These are phyloP conservation scores for Cercophora scortea DNA, from an alignment of 495 filamentous ascomycete genomes.

Conservation along the genomic window DNA sequence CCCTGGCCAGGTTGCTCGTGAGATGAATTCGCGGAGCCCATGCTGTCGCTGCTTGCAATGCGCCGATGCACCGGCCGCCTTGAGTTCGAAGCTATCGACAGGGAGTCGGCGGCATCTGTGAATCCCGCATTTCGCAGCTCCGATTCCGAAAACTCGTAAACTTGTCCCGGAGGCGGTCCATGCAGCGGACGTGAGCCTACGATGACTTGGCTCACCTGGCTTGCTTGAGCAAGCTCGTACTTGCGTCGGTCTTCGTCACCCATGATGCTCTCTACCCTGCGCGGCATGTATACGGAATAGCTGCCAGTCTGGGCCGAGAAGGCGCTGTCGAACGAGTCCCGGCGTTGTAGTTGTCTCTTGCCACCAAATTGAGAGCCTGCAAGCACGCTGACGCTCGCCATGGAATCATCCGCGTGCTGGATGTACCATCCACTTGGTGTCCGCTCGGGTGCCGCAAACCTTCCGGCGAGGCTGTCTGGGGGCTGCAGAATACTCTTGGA, in stretches of 20 bases:
- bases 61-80: constrained; percentile 17
- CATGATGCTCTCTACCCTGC: constrained; percentile 77
- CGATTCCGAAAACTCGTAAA: constrained; percentile 46
- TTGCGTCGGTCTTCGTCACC: constrained; percentile 68
- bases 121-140: constrained; percentile 40
- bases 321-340: constrained; percentile 65
- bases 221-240: constrained; percentile 59
- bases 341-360: constrained; percentile 43
- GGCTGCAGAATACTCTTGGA: constrained; percentile 57
- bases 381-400: constrained; percentile 39
- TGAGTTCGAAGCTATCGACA: not conserved
- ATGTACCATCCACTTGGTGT: constrained; percentile 53
- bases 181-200: constrained; percentile 46
- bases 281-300: constrained; percentile 64
- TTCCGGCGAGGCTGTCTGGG: constrained; percentile 63
- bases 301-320: constrained; percentile 51
- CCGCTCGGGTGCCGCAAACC: constrained; percentile 54
- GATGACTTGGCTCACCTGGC: constrained; percentile 34
- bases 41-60: constrained; percentile 25
- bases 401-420: constrained; percentile 53
- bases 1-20: constrained; percentile 6
- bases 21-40: constrained; percentile 4
- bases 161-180: constrained; percentile 39
- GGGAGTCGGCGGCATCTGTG: constrained; percentile 21
- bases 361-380: constrained; percentile 16